Evolutionary conservation across 2,329 filamentous ascomycete genomes (phyloP), one percentile per base, ranked within the genome.

Genomic region (Metarhizium sp.): DNA sequence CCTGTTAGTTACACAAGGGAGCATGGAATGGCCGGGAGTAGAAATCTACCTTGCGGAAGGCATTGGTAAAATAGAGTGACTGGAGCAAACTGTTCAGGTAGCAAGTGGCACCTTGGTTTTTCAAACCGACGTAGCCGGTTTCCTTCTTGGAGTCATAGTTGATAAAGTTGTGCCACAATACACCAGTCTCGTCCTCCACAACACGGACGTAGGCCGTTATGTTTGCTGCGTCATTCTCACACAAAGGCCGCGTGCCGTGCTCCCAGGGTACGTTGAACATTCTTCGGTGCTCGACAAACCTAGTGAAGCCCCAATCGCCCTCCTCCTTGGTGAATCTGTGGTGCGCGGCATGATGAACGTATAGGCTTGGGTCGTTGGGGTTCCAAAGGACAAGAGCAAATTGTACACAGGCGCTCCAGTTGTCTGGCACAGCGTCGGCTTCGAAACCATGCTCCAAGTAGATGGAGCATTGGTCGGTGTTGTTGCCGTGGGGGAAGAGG

Each of bases 101-200:
- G 72, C 89, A 94, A 1, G 89, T 94, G 51, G 94, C 94, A 60
- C 94, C 94, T 71, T 97, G 94, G 66, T 99, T 99, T 71, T 94
- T 94, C 54, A 99, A 77, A 2, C 94, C 94, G 46, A 99, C 94
- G 75, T 92, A 97, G 56, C 94, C 94, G 0, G 94, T 99, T 73
- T 96, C 92, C 69, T 94, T 95, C 75, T 97, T 99, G n/a, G 94
- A 97, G 69, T 99, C 92, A 69, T 99, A 99, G 73, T 92, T 92
- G 68, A 84, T 79, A 70, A 95, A 92, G 72, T 90, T 94, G 73
- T 95, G 90, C 90, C 90, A 95, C 57, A 95, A 69, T 4, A 94
- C 90, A 54, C 90, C 90, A 1, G 90, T 95, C 59, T 92, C 90
- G 64, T 95, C 90, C 65, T 94, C 88, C 51, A 94, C 84, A 51